phyloP scores from a whole-genome alignment of 73 alveolate genomes.

The Symbiodinium pilosum region DNA sequence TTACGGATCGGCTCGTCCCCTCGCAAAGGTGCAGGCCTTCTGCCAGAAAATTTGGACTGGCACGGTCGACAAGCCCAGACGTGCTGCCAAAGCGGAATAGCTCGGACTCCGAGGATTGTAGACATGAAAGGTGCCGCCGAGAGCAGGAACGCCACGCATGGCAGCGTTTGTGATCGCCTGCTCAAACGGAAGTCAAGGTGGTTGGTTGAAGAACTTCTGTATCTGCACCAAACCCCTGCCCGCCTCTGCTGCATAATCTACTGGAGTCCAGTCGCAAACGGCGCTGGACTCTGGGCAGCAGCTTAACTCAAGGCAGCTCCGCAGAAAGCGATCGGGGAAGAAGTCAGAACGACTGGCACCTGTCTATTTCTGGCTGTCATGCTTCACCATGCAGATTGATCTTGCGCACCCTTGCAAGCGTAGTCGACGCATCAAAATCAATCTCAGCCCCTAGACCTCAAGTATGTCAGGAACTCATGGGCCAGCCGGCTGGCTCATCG shows the following conservation, averaged over 20 bases:
- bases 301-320: slow-evolving; percentile 17
- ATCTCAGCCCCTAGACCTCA: too few relatives aligned
- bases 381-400: too few relatives aligned
- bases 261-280: slow-evolving; percentile 63
- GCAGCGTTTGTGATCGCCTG: background rate
- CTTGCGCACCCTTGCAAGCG: too few relatives aligned
- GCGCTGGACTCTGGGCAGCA: slow-evolving; percentile 26
- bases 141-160: background rate
- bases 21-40: background rate
- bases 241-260: slow-evolving; percentile 72
- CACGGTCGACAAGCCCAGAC: slow-evolving; percentile 26
- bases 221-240: too few relatives aligned
- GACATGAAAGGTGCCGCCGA: background rate
- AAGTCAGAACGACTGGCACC: slow-evolving; percentile 53
- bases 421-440: too few relatives aligned
- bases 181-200: background rate
- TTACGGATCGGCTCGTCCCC: background rate
- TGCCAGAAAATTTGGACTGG: slow-evolving; percentile 13
- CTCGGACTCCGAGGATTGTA: slow-evolving; percentile 74
- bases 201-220: too few relatives aligned
- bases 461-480: too few relatives aligned
- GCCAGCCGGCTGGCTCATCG: too few relatives aligned
- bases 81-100: slow-evolving; percentile 3
- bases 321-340: slow-evolving; percentile 54
- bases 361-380: too few relatives aligned